Percentiles rank a stretch among this genome's conserved stretches.
phyloP scores from a whole-genome alignment of 78 protist genomes.

The Dictyostelium purpureum region DNA sequence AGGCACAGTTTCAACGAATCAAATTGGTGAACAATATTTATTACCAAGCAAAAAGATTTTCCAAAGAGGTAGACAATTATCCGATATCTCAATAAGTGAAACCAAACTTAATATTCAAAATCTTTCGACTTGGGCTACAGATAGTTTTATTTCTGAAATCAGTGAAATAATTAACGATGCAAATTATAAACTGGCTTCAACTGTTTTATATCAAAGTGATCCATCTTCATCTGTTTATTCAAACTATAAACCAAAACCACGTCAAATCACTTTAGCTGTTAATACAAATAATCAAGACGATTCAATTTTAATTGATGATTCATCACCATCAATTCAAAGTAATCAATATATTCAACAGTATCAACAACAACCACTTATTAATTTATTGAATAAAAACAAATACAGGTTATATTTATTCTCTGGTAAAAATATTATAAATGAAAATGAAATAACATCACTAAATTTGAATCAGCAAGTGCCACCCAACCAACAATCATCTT shows the following conservation, averaged over 20 bases:
- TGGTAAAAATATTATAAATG: not conserved
- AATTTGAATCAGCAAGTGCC: too few species aligned
- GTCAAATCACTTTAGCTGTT: not conserved
- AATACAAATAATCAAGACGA: not conserved
- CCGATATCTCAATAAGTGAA: constrained; percentile 16
- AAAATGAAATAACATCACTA: not conserved
- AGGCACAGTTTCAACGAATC: not conserved
- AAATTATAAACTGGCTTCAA: constrained; percentile 48
- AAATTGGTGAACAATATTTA: constrained; percentile 4
- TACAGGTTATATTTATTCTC: constrained; percentile 12
- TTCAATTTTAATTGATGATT: too few species aligned
- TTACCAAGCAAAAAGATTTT: not conserved
- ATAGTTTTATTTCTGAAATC: constrained; percentile 58
- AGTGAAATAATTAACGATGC: constrained; percentile 34
- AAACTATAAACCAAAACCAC: constrained; percentile 10
- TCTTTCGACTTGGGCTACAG: constrained; percentile 62
- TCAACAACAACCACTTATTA: constrained; percentile 2
- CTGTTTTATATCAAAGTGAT: constrained; percentile 24
- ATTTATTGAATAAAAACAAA: constrained; percentile 7
- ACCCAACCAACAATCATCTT: not conserved
- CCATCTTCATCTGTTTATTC: too few species aligned
- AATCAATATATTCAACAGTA: not conserved
- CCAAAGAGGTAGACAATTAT: not conserved
- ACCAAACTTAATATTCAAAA: constrained; percentile 11
- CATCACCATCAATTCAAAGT: not conserved